Evolutionary conservation across 805 yeast genomes (phyloP), one percentile per base, ranked within the genome.

Genomic region (Wickerhamiella alocasiicola): DNA sequence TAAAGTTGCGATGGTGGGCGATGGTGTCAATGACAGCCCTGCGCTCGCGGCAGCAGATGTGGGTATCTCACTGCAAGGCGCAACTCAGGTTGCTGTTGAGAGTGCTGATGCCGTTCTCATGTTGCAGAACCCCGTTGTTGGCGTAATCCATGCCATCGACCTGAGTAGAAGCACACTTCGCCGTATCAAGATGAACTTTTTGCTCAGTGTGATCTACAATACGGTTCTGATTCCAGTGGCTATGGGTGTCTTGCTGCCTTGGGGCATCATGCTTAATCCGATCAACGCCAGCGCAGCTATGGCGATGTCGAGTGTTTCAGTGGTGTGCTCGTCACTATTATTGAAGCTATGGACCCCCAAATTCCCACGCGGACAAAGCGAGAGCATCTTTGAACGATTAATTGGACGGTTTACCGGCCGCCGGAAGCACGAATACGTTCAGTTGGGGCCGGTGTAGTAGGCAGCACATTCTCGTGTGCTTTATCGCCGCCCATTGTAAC

Each of bases 1-100:
- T 9, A 37, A 32, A n/a, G 78, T 91, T 31, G 88, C 87, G 5
- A 85, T 93, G 67, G 78, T 91, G 17, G 99, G 99, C 28, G 99
- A 91, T 61, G 99, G 99, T 45, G 82, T 91, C 49, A 91, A 91
- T 59, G 99, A 91, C 57, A 94, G 97, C 0, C 96, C 98, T 0
- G 97, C 97, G 0, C 68, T 91, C 42, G 94, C 83, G 1, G 71
- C 79, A 42, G 81, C 95, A 1, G 83, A 85, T 49, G 62, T 91
- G 15, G 98, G 98, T 18, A 75, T 93, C 52, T 91, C 97, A 9
- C 74, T 93, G 44, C 78, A 93, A 7, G 73, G 93, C 0, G 95
- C 97, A 4, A 82, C 97, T 0, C 97, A 91, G 53, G 82, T 91
- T 50, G 97, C 98, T 1, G 80, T 91, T 49, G 95, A 87, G 49